Percentiles rank a stretch among this genome's conserved stretches.
Conservation (phyloP, 306 rosid species). For the Betula pendula region DNA sequence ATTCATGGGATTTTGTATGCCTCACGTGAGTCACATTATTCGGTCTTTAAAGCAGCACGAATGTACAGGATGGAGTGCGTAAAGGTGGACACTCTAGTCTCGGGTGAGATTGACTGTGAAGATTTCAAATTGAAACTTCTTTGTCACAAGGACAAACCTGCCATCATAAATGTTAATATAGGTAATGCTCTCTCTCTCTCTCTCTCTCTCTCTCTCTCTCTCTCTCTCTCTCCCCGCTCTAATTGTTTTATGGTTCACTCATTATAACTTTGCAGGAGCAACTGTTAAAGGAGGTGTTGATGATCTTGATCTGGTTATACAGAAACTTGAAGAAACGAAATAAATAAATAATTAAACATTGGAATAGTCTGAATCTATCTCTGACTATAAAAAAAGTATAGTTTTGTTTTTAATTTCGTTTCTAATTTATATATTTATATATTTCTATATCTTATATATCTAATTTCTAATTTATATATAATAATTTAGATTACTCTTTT, state of each 20-base stretch:
- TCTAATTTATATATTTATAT: too few species aligned
- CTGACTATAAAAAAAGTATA: too few species aligned
- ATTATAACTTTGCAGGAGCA: conserved; percentile 39
- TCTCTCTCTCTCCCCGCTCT: too few species aligned
- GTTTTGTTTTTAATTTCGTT: too few species aligned
- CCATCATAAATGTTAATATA: conserved; percentile 55
- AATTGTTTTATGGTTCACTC: background rate
- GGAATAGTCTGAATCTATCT: too few species aligned
- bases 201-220: too few species aligned
- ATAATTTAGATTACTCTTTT: too few species aligned
- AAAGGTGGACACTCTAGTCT: conserved; percentile 40
- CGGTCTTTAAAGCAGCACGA: conserved; percentile 51
- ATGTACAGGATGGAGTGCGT: conserved; percentile 58
- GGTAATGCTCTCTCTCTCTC: conserved; percentile 33
- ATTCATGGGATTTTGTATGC: conserved; percentile 55
- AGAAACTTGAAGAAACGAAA: conserved; percentile 37
- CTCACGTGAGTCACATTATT: conserved; percentile 60
- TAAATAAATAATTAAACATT: too few species aligned
- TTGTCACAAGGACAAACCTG: conserved; percentile 55
- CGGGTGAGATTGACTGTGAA: conserved; percentile 62
- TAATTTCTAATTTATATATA: too few species aligned
- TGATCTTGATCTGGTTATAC: conserved; percentile 57
- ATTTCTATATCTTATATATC: too few species aligned
- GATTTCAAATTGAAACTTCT: conserved; percentile 51
- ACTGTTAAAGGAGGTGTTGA: conserved; percentile 66